Evolutionary conservation across 2,329 filamentous ascomycete genomes (phyloP).

Genomic region (Xylariaceae sp.): DNA sequence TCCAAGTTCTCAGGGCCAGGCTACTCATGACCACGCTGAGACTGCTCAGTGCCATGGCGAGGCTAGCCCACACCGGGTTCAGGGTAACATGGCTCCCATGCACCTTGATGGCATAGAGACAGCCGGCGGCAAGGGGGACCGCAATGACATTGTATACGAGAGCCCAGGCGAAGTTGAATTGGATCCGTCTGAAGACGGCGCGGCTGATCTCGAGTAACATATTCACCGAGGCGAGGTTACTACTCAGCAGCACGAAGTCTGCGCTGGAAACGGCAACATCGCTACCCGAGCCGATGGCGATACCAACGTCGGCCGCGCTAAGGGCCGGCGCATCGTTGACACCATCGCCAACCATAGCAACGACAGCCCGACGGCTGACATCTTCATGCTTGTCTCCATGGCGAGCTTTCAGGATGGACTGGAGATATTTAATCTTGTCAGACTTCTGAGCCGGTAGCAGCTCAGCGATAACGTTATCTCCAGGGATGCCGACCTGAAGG

Average conservation of each 20-base stretch:
- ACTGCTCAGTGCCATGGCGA: slow-evolving; percentile 90
- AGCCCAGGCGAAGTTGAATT: slow-evolving; percentile 83
- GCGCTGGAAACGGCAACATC: slow-evolving; percentile 79
- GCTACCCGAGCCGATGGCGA: slow-evolving; percentile 76
- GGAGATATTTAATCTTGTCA: slow-evolving; percentile 60
- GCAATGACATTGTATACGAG: slow-evolving; percentile 74
- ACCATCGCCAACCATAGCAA: slow-evolving; percentile 85
- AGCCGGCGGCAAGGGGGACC: slow-evolving; percentile 75
- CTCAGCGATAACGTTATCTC: slow-evolving; percentile 73
- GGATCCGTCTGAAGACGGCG: slow-evolving; percentile 70
- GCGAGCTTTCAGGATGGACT: slow-evolving; percentile 43
- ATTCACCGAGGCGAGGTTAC: slow-evolving; percentile 62
- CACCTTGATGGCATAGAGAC: slow-evolving; percentile 55
- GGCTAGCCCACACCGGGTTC: slow-evolving; percentile 77
- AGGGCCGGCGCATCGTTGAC: slow-evolving; percentile 86
- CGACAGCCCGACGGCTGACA: slow-evolving; percentile 40
- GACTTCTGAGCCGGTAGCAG: slow-evolving; percentile 82
- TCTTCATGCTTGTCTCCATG: slow-evolving; percentile 16
- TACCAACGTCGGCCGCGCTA: slow-evolving; percentile 72
- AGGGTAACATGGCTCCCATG: slow-evolving; percentile 55
- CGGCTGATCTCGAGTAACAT: slow-evolving; percentile 67
- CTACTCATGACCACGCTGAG: slow-evolving; percentile 84
- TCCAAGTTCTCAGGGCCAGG: slow-evolving; percentile 57
- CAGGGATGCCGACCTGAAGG: slow-evolving; percentile 64
- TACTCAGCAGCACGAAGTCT: slow-evolving; percentile 74